Base-by-base conservation (phyloP, 1,284 basidiomycete genomes). In the Cryptococcus floricola region DNA sequence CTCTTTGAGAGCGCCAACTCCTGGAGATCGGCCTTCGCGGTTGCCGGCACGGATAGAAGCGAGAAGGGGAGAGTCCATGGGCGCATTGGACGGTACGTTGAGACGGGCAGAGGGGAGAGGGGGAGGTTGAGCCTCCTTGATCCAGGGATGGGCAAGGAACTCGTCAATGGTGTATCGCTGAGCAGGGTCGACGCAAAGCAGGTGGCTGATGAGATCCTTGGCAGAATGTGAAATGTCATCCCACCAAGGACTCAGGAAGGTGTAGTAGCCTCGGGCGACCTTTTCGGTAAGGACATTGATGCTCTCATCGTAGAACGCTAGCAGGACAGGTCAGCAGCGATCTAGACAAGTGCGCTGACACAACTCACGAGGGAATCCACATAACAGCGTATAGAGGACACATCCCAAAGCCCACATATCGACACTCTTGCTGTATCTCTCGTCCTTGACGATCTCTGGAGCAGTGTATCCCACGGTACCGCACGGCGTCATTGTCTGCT, bases 351-450 rank as follows among this genome's bases (percentile, higher is more conserved):
- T 23, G 34, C 28, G 27, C 13, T 14, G 13, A 27, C 9, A 28
- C 10, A 18, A 50, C 76, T 70, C 57, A 78, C 76, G 91, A 53
- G 93, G 92, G 80, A 97, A 97, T 52, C 95, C 96, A 70, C 96
- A 98, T n/a, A 99, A 84, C 3, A 98, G 80, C 1, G 96, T 99
- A 79, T 99, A 99, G 5, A 99, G 82, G 23, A 99, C 96, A 76
- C 96, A 99, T 31, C 96, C 96, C 41, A 98, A 80, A 3, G 96
- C 96, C 96, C 96, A 99, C 96, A 98, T 98, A 76, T 99, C 96
- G 54, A 98, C 96, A 68, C 88, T 91, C 80, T 97, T 98, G 74
- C 88, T 91, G 76, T 99, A 99, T 27, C 95, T 84, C 80, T 99
- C 94, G 74, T 98, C 96, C 79, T 98, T 98, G 70, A 99, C 96